Evolutionary conservation across 1,284 basidiomycete species (phyloP).

Genomic region (Coniferiporia sulphurascens): DNA sequence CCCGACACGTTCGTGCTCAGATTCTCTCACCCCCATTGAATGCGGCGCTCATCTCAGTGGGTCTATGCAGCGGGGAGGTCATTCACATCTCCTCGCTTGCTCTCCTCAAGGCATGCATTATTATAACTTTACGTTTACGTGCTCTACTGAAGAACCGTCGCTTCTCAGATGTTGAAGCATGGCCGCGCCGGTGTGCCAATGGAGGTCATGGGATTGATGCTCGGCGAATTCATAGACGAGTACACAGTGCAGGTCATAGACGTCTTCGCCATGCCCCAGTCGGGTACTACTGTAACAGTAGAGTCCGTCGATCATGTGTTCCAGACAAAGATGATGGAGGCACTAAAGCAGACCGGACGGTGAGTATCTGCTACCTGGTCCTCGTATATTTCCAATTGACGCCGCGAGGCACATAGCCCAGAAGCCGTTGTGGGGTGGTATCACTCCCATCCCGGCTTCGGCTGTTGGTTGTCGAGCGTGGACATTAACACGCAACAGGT

Average conservation of each 20-base stretch:
- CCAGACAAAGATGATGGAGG: conserved; percentile 98
- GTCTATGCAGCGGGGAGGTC: conserved; percentile 74
- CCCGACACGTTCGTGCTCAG: conserved; percentile 21
- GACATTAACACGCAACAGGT: conserved; percentile 99
- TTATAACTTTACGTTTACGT: not conserved
- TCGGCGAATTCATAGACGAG: conserved; percentile 98
- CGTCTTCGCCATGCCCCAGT: conserved; percentile 99
- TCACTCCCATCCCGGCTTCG: conserved; percentile 99
- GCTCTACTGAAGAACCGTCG: conserved; percentile 2
- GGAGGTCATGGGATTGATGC: conserved; percentile 99
- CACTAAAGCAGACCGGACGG: conserved; percentile 99
- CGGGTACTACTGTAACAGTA: conserved; percentile 96
- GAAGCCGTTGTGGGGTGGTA: conserved; percentile 99
- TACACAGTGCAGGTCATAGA: conserved; percentile 98
- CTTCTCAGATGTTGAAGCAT: conserved; percentile 92
- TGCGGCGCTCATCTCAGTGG: not conserved
- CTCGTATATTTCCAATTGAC: not conserved
- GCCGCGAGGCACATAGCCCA: conserved; percentile 49
- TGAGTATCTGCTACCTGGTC: conserved; percentile 34
- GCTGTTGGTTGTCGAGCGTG: conserved; percentile 98
- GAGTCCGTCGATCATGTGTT: conserved; percentile 99
- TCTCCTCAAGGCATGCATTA: conserved; percentile 71
- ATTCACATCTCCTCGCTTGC: conserved; percentile 95
- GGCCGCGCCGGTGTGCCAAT: conserved; percentile 98
- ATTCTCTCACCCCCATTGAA: not conserved